Percentiles rank a stretch among this genome's conserved stretches.
Evolutionary conservation across 164 flowering plant genomes (phyloP).

Genomic region (Stephania yunnanensis): DNA sequence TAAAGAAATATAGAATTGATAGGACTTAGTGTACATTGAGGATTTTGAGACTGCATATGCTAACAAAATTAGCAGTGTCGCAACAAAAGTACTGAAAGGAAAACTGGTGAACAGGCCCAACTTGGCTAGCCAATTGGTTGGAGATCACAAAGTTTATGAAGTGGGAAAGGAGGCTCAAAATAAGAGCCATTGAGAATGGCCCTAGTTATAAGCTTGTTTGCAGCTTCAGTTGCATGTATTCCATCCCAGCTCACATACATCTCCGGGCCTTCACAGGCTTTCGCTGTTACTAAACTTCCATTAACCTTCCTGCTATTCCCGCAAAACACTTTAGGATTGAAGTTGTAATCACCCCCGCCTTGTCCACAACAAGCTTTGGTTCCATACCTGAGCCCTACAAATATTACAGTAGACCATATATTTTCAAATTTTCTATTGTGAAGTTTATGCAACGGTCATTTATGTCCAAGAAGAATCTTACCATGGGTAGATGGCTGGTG

Average conservation of each 20-base stretch:
- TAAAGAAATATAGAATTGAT: too few relatives aligned
- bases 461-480: background rate
- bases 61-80: too few relatives aligned
- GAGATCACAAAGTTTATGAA: conserved; percentile 52
- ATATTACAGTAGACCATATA: background rate
- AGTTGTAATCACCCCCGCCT: conserved; percentile 70
- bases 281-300: conserved; percentile 42
- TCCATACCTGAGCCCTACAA: conserved; percentile 57
- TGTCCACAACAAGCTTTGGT: conserved; percentile 80
- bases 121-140: conserved; percentile 47
- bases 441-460: too few relatives aligned
- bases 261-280: conserved; percentile 61
- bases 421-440: too few relatives aligned
- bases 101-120: background rate
- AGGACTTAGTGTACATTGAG: too few relatives aligned
- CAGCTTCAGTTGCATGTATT: conserved; percentile 82
- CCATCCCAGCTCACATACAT: conserved; percentile 97
- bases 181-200: conserved; percentile 61
- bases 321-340: conserved; percentile 50
- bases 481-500: conserved; percentile 64
- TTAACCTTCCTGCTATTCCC: conserved; percentile 49
- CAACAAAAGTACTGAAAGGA: too few relatives aligned
- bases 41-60: too few relatives aligned
- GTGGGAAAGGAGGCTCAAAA: conserved; percentile 60
- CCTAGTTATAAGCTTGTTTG: conserved; percentile 47